Evolutionary conservation across 108 stramenopile species (phyloP).

Genomic region (Skeletonema tropicum): DNA sequence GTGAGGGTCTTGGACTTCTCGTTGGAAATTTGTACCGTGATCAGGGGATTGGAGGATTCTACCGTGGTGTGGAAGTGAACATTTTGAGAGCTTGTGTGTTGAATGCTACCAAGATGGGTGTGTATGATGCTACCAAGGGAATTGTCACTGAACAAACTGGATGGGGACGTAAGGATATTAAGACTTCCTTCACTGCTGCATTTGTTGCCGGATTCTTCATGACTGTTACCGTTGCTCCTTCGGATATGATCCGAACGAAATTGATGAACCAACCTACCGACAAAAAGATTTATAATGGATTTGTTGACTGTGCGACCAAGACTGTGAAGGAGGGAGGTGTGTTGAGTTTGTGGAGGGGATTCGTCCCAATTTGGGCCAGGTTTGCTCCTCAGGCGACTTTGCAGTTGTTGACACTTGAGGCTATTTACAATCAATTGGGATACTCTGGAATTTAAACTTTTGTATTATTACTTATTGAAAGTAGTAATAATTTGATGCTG

Average conservation of each 20-base stretch:
- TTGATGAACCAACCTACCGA: constrained; percentile 91
- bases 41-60: constrained; percentile 92
- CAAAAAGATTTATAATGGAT: constrained; percentile 87
- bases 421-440: constrained; percentile 67
- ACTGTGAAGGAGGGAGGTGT: constrained; percentile 87
- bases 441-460: constrained; percentile 78
- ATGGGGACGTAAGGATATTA: constrained; percentile 77
- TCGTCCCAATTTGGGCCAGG: constrained; percentile 93
- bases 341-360: constrained; percentile 88
- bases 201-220: constrained; percentile 92
- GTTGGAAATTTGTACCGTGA: constrained; percentile 72
- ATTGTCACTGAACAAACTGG: constrained; percentile 71
- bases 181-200: constrained; percentile 68
- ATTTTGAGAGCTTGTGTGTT: constrained; percentile 87
- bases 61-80: constrained; percentile 89
- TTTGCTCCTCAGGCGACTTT: constrained; percentile 92
- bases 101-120: constrained; percentile 95
- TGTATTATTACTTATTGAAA: background rate
- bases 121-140: constrained; percentile 89
- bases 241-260: constrained; percentile 68
- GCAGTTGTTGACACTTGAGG: constrained; percentile 90
- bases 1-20: constrained; percentile 55
- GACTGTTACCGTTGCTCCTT: constrained; percentile 86
- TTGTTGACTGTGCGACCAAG: constrained; percentile 85
- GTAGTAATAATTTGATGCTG: background rate